These are phyloP conservation scores for Fragaria iinumae DNA, from an alignment of 306 rosid species.

Conservation along the genomic window DNA sequence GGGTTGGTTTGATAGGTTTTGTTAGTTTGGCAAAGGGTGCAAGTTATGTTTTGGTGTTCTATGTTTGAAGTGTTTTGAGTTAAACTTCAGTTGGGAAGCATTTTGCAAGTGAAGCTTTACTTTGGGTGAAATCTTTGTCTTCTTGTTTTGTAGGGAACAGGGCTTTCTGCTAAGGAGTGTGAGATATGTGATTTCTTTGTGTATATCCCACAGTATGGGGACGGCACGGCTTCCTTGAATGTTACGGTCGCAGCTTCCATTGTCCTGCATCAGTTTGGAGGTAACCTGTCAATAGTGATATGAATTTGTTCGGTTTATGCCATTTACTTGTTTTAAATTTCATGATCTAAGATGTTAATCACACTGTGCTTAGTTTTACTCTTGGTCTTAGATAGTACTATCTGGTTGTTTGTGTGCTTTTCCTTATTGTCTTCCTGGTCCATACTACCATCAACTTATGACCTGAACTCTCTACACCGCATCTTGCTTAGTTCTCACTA, in stretches of 20 bases:
- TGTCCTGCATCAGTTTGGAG: constrained; percentile 91
- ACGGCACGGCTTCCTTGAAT: constrained; percentile 87
- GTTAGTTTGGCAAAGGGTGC: not conserved
- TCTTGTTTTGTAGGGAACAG: constrained; percentile 56
- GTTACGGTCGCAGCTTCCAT: constrained; percentile 95
- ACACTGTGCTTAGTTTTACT: not conserved
- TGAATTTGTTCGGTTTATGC: not conserved
- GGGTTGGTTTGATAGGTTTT: not conserved
- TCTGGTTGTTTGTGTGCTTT: not conserved
- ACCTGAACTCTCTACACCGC: not conserved
- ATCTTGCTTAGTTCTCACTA: not conserved
- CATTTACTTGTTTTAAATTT: not conserved
- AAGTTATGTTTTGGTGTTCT: not conserved
- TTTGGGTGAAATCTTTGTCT: constrained; percentile 4
- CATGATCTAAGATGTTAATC: not conserved
- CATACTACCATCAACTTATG: not conserved
- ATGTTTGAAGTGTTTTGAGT: not conserved
- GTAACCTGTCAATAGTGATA: constrained; percentile 28
- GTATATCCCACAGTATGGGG: constrained; percentile 89
- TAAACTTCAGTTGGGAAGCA: not conserved
- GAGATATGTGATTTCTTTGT: constrained; percentile 91
- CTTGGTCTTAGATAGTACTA: not conserved
- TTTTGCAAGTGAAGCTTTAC: not conserved
- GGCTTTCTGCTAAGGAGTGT: constrained; percentile 81
- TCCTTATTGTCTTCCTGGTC: not conserved